phyloP scores from a whole-genome alignment of 768 basidiomycete genomes.

The Xerocomellus amylosporus region DNA sequence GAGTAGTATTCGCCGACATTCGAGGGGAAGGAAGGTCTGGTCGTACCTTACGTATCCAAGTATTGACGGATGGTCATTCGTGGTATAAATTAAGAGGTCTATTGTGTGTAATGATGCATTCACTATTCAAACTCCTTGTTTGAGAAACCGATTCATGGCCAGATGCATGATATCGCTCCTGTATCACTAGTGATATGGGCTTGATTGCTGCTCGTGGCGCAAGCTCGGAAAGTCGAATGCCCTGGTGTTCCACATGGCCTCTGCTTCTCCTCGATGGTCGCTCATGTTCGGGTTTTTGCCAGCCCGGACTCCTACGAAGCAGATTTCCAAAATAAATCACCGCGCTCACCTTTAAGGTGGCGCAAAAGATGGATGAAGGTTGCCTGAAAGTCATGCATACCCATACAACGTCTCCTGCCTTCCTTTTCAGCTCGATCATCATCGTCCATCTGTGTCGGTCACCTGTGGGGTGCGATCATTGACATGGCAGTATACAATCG shows the following conservation, averaged over 20 bases:
- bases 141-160: neutral
- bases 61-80: constrained; percentile 8
- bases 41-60: constrained; percentile 5
- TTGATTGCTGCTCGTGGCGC: neutral
- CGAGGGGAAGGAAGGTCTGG: constrained; percentile 14
- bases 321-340: neutral
- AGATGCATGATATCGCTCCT: neutral
- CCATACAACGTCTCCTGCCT: neutral
- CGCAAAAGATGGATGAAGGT: neutral
- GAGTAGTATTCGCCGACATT: neutral
- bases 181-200: neutral
- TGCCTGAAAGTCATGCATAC: neutral
- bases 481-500: constrained; percentile 14
- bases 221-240: neutral
- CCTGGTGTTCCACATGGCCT: neutral
- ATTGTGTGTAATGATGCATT: constrained; percentile 9
- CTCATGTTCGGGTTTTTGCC: neutral
- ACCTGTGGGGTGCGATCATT: constrained; percentile 19
- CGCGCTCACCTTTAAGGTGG: neutral
- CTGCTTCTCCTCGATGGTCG: neutral
- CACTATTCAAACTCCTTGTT: constrained; percentile 1
- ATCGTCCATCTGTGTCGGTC: constrained; percentile 9
- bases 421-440: constrained; percentile 2
- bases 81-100: constrained; percentile 7
- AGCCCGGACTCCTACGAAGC: neutral